A percentile compares a stretch with the other conserved stretches of the same genome.
These are phyloP conservation scores for Coniochaeta pulveracea DNA, from an alignment of 2,329 filamentous ascomycete genomes.

Conservation along the genomic window DNA sequence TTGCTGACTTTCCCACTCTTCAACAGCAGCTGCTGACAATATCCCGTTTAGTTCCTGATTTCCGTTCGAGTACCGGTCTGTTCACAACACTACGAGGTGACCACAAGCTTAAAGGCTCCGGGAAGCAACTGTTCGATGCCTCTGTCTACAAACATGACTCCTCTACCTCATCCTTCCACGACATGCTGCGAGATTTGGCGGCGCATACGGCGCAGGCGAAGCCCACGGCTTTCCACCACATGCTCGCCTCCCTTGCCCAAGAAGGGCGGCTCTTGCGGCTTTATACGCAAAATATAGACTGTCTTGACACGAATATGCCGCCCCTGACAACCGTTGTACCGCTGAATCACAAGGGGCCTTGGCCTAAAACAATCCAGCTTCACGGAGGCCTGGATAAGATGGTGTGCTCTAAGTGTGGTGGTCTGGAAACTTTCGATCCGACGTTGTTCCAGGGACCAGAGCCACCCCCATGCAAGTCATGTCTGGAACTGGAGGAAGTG, in stretches of 20 bases:
- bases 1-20: constrained; percentile 8
- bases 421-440: constrained; percentile 64
- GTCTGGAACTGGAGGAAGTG: constrained; percentile 62
- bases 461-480: constrained; percentile 68
- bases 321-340: constrained; percentile 75
- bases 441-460: constrained; percentile 75
- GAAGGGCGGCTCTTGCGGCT: constrained; percentile 81
- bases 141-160: constrained; percentile 91
- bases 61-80: constrained; percentile 81
- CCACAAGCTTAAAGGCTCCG: constrained; percentile 85
- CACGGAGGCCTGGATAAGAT: constrained; percentile 92
- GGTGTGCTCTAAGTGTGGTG: constrained; percentile 88
- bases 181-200: constrained; percentile 87
- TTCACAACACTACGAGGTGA: constrained; percentile 78
- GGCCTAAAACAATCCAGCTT: constrained; percentile 87
- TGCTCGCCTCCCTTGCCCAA: constrained; percentile 79
- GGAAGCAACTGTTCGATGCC: constrained; percentile 93
- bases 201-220: constrained; percentile 64
- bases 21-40: constrained; percentile 13
- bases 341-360: constrained; percentile 71
- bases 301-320: constrained; percentile 74
- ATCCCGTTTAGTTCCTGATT: constrained; percentile 67
- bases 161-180: constrained; percentile 84
- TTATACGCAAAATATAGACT: constrained; percentile 96
- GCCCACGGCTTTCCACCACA: constrained; percentile 84